Evolutionary conservation across 192 early-diverging fungal genomes (phyloP).

Genomic region (Linnemannia schmuckeri): DNA sequence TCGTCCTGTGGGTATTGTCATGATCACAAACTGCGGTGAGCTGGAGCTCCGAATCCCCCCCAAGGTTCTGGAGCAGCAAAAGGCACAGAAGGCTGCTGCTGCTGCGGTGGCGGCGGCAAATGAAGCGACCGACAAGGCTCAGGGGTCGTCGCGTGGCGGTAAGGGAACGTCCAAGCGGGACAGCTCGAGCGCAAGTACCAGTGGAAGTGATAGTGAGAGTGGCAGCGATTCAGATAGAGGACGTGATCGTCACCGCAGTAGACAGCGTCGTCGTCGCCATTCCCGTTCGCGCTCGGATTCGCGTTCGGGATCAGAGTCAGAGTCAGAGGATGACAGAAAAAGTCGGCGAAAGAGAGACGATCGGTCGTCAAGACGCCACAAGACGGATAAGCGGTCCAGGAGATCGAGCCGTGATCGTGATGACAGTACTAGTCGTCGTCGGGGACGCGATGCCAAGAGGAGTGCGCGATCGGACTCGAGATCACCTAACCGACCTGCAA

Average conservation of each 20-base stretch:
- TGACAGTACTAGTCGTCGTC: slow-evolving; percentile 26
- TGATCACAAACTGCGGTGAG: slow-evolving; percentile 91
- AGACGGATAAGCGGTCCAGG: slow-evolving; percentile 9
- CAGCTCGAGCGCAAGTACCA: not conserved
- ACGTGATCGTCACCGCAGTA: slow-evolving; percentile 3
- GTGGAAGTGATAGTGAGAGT: slow-evolving; percentile 52
- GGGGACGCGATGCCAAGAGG: not conserved
- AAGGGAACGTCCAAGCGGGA: not conserved
- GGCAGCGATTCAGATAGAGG: slow-evolving; percentile 51
- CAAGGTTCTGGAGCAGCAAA: slow-evolving; percentile 46
- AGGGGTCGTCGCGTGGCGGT: not conserved
- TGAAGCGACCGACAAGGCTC: not conserved
- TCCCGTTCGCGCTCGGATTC: slow-evolving; percentile 40
- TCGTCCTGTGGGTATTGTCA: slow-evolving; percentile 78
- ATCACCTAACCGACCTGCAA: not conserved
- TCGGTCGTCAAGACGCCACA: slow-evolving; percentile 11
- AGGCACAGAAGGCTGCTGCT: not conserved
- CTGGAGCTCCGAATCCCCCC: slow-evolving; percentile 74
- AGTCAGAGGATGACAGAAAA: slow-evolving; percentile 16
- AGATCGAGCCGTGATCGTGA: slow-evolving; percentile 2
- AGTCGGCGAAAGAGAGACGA: slow-evolving; percentile 16
- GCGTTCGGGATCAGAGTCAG: slow-evolving; percentile 4
- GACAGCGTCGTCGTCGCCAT: slow-evolving; percentile 11
- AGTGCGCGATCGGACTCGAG: not conserved
- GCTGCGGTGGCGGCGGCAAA: not conserved